Percentiles rank a stretch among this genome's conserved stretches.
phyloP scores from a whole-genome alignment of 768 basidiomycete species.

The Russula abietina region DNA sequence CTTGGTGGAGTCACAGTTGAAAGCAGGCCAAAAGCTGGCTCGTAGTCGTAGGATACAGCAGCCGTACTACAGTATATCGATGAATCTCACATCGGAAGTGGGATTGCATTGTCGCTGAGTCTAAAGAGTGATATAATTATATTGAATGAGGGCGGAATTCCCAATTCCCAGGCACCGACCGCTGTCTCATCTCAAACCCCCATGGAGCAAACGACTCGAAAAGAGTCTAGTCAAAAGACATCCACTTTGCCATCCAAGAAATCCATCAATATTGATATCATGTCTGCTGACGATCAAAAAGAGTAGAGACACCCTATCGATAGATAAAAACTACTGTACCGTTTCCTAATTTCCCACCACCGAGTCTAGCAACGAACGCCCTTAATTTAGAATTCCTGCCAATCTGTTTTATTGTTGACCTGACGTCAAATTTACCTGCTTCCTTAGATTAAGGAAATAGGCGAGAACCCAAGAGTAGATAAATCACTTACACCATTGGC shows the following conservation, averaged over 20 bases:
- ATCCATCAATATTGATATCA: neutral
- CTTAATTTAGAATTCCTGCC: neutral
- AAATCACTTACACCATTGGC: neutral
- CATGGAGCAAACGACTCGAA: neutral
- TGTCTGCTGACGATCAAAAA: neutral
- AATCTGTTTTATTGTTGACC: neutral
- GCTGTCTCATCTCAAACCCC: neutral
- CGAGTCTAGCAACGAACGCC: neutral
- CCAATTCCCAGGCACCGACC: neutral
- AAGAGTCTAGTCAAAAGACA: neutral
- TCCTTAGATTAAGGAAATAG: neutral
- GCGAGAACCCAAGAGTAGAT: neutral
- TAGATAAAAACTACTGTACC: neutral
- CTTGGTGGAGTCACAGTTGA: neutral
- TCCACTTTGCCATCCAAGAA: neutral
- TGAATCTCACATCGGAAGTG: neutral
- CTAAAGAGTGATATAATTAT: neutral
- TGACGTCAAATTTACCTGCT: neutral
- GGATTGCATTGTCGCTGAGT: neutral
- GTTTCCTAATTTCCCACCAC: neutral
- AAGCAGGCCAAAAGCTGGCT: neutral
- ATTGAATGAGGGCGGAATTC: neutral
- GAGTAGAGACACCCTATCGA: neutral
- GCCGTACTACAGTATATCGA: neutral
- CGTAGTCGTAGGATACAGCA: neutral